A percentile compares a stretch with the other conserved stretches of the same genome.
phyloP scores from a whole-genome alignment of 208 protist genomes.

The Hexamita inflata region DNA sequence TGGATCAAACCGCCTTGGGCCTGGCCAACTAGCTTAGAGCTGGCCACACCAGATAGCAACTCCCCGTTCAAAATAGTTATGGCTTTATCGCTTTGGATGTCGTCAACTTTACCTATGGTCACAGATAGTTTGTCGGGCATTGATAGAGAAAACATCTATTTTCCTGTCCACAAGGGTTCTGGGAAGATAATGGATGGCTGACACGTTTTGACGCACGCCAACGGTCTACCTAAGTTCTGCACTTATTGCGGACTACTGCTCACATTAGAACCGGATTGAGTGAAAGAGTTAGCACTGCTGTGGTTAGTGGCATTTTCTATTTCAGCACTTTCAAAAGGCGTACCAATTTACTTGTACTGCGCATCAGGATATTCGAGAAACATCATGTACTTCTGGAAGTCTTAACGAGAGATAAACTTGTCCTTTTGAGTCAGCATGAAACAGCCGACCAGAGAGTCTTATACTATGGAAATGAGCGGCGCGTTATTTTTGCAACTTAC shows the following conservation, averaged over 20 bases:
- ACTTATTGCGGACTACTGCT: too few species aligned
- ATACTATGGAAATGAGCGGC: constrained; percentile 97
- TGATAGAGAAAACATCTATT: constrained; percentile 82
- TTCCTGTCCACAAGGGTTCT: constrained; percentile 91
- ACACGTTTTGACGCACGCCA: constrained; percentile 56
- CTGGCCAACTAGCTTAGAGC: constrained; percentile 66
- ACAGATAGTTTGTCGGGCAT: neutral
- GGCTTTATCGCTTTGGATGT: constrained; percentile 51
- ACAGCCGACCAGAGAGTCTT: constrained; percentile 83
- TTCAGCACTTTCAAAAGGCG: too few species aligned
- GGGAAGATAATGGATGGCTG: constrained; percentile 90
- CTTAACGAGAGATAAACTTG: constrained; percentile 79
- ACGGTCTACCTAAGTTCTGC: too few species aligned
- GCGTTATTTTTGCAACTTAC: constrained; percentile 90
- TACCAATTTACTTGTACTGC: too few species aligned
- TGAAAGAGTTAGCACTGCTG: too few species aligned
- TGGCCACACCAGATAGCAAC: constrained; percentile 60
- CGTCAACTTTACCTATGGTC: neutral
- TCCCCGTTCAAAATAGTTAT: constrained; percentile 69
- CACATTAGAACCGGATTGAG: too few species aligned
- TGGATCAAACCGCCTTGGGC: constrained; percentile 61
- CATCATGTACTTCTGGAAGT: constrained; percentile 90
- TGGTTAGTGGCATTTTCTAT: too few species aligned
- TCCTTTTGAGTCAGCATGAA: constrained; percentile 76
- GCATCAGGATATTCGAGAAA: too few species aligned